Evolutionary conservation across 2,329 filamentous ascomycete genomes (phyloP), one percentile per base, ranked within the genome.

Genomic region (Trematosphaeria pertusa): DNA sequence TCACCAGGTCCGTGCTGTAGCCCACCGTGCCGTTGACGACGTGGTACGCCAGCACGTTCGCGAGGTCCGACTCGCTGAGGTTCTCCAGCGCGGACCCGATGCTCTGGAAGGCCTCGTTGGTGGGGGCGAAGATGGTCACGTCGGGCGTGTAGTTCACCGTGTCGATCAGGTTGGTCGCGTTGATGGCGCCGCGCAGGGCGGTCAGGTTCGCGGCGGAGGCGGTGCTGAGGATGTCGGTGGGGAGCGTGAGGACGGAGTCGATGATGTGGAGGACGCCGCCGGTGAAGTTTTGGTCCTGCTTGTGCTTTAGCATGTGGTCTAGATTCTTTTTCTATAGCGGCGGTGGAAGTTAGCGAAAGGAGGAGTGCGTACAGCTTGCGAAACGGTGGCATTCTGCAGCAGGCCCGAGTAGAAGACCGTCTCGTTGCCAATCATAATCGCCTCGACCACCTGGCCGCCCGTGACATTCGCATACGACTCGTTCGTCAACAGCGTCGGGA

Each of bases 91-190:
- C 72, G 38, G 76, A 81, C 45, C 79, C 82, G 33, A 87, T 81
- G 19, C 73, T 68, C 24, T 78, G 73, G 72, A 88, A 84, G 10
- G 84, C 84, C 2, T 72, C 72, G 64, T 87, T 84, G 61, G 73
- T 78, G 1, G 86, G 86, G 0, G 81, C 84, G 54, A 89, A 88
- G 51, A 88, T 75, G 44, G 86, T 88, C 30, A 88, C 54, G 59
- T 84, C 75, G 20, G 61, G 57, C 7, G 71, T 61, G 10, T 50
- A 55, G 48, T 77, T 68, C 24, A 85, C 62, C 14, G 73, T 67
- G 2, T 70, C 56, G 15, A 73, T 52, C n/a, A 77, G 61, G 50
- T 72, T 59, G 18, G 74, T 70, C 3, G 62, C 56, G 15, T 66
- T 69, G 34, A 75, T 52, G n/a, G 75, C 75, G 28, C 74, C 74